Evolutionary conservation across 2,329 filamentous ascomycete genomes (phyloP).

Genomic region (Aspergillus niger): DNA sequence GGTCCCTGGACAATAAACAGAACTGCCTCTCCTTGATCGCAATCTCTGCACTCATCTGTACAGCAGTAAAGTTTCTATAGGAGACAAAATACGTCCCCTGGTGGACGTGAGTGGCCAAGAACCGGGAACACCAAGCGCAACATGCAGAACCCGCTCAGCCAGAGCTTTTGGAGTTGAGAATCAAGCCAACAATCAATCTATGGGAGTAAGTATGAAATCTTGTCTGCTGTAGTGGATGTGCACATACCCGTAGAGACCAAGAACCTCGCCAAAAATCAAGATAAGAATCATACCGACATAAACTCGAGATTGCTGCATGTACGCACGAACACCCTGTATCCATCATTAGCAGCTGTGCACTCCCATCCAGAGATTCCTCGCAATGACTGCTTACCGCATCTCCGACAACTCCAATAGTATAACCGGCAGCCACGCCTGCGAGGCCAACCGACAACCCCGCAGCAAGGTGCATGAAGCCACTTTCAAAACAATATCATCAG

Average conservation of each 20-base stretch:
- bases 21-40: background rate
- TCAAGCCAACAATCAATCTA: conserved; percentile 88
- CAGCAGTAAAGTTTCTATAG: conserved; percentile 11
- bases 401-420: conserved; percentile 93
- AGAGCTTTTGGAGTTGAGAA: conserved; percentile 80
- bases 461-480: conserved; percentile 90
- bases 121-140: conserved; percentile 9
- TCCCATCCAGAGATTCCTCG: background rate
- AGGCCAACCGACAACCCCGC: conserved; percentile 89
- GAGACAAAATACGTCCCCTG: conserved; percentile 4
- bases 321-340: conserved; percentile 74
- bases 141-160: conserved; percentile 12
- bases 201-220: conserved; percentile 22
- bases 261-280: conserved; percentile 95
- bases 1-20: background rate
- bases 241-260: conserved; percentile 90
- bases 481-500: conserved; percentile 39
- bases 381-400: conserved; percentile 65
- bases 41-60: conserved; percentile 3
- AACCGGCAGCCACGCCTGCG: conserved; percentile 89
- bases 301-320: conserved; percentile 93
- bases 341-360: conserved; percentile 24
- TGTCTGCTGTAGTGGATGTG: background rate
- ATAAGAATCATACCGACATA: conserved; percentile 99
- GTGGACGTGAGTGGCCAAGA: conserved; percentile 11